These are phyloP conservation scores for Cytospora piceae DNA, from an alignment of 2,329 filamentous ascomycete species.

Conservation along the genomic window DNA sequence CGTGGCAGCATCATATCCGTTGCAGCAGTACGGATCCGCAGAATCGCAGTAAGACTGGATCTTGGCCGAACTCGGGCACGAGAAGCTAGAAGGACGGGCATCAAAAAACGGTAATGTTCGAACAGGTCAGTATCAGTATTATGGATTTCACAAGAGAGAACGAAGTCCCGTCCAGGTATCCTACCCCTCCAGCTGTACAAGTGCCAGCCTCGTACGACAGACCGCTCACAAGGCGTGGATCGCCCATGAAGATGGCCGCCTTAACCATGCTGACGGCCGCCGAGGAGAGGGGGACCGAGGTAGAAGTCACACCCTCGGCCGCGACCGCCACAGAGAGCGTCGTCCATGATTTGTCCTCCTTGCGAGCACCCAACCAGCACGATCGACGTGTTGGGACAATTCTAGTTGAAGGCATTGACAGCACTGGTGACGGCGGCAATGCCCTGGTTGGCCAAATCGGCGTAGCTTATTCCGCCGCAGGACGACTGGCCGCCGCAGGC, in stretches of 20 bases:
- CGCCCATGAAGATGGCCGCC: constrained; percentile 65
- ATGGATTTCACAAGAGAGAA: not conserved
- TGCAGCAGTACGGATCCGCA: constrained; percentile 65
- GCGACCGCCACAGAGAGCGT: constrained; percentile 63
- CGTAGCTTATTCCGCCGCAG: constrained; percentile 60
- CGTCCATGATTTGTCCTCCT: constrained; percentile 66
- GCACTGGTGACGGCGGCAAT: constrained; percentile 58
- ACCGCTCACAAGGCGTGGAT: constrained; percentile 59
- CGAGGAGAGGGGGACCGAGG: constrained; percentile 48
- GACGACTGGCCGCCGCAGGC: constrained; percentile 61
- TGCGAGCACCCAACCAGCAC: constrained; percentile 67
- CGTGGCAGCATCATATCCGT: constrained; percentile 54
- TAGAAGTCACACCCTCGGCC: constrained; percentile 49
- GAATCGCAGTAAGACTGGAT: constrained; percentile 65
- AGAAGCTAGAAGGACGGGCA: constrained; percentile 56
- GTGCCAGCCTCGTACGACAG: constrained; percentile 65
- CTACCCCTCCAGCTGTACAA: constrained; percentile 61
- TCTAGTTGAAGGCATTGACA: constrained; percentile 57
- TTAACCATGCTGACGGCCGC: constrained; percentile 58
- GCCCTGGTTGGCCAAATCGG: constrained; percentile 57
- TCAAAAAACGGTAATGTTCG: constrained; percentile 51
- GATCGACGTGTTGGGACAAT: constrained; percentile 60
- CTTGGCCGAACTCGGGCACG: constrained; percentile 55
- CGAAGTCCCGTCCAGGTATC: too few species aligned
- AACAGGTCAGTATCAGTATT: not conserved